Conservation (phyloP, 805 yeast species). For the Schwanniomyces yamadae region DNA sequence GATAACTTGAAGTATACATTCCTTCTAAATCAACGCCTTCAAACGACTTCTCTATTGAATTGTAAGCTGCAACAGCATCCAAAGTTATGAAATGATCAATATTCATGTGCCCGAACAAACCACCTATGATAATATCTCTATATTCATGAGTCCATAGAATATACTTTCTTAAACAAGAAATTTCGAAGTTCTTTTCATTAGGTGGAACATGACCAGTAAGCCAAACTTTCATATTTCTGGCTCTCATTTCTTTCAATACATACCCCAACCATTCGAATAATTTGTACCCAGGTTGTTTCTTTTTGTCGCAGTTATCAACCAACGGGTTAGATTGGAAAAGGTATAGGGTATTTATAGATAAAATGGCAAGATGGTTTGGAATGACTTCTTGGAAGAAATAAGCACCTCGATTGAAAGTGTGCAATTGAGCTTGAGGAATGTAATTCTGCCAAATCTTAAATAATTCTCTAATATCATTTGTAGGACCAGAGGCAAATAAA, state of each 20-base stretch:
- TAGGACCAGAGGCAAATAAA: conserved; percentile 81
- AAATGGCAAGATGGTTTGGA: conserved; percentile 72
- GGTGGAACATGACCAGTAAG: conserved; percentile 89
- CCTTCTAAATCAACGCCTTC: conserved; percentile 3
- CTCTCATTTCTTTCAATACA: conserved; percentile 69
- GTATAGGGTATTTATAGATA: conserved; percentile 77
- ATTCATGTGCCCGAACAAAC: conserved; percentile 87
- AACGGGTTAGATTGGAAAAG: conserved; percentile 75
- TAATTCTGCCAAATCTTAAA: conserved; percentile 70
- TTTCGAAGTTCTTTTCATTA: conserved; percentile 71
- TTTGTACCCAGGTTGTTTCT: conserved; percentile 78
- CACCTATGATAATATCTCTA: conserved; percentile 80
- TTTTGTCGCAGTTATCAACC: conserved; percentile 73
- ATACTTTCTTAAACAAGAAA: conserved; percentile 70
- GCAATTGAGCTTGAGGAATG: conserved; percentile 75
- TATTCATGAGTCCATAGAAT: conserved; percentile 82
- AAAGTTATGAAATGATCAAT: conserved; percentile 80
- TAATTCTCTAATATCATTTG: conserved; percentile 79
- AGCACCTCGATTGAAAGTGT: conserved; percentile 71
- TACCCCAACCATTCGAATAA: conserved; percentile 76
- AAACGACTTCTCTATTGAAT: conserved; percentile 35
- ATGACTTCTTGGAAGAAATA: conserved; percentile 76
- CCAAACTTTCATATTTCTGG: conserved; percentile 81
- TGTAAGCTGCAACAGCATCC: conserved; percentile 68
- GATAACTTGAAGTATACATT: not conserved